Evolutionary conservation across 2,329 filamentous ascomycete species (phyloP).

Genomic region (Coleophoma cylindrospora): DNA sequence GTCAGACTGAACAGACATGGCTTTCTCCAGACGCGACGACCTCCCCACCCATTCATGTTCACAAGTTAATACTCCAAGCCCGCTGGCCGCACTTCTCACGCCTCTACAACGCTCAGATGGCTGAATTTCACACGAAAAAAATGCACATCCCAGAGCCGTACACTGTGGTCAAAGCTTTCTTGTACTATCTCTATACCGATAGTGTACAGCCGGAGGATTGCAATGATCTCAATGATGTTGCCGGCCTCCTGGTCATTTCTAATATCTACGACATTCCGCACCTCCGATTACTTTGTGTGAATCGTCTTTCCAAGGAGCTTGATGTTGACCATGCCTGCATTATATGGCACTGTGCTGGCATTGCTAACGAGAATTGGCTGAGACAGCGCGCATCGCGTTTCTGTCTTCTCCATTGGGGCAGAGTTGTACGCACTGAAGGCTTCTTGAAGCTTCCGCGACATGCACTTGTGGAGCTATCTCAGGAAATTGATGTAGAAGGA

Average conservation of each 20-base stretch:
- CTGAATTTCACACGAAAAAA: slow-evolving; percentile 92
- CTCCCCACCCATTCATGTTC: slow-evolving; percentile 85
- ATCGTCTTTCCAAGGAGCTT: slow-evolving; percentile 82
- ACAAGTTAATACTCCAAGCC: slow-evolving; percentile 88
- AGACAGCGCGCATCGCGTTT: slow-evolving; percentile 82
- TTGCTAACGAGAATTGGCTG: slow-evolving; percentile 90
- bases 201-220: slow-evolving; percentile 63
- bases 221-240: slow-evolving; percentile 75
- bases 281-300: slow-evolving; percentile 84
- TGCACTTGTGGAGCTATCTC: slow-evolving; percentile 83
- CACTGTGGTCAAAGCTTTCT: slow-evolving; percentile 85
- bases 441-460: slow-evolving; percentile 76
- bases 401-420: slow-evolving; percentile 91
- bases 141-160: slow-evolving; percentile 99
- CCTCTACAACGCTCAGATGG: slow-evolving; percentile 90
- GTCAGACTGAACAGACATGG: slow-evolving; percentile 40
- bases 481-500: slow-evolving; percentile 92
- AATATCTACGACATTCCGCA: slow-evolving; percentile 98
- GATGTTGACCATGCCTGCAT: slow-evolving; percentile 93
- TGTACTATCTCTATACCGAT: slow-evolving; percentile 96
- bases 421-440: slow-evolving; percentile 82
- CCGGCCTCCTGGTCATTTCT: slow-evolving; percentile 92
- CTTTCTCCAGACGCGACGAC: slow-evolving; percentile 57
- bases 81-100: slow-evolving; percentile 96
- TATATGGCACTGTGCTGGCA: slow-evolving; percentile 89